Base-by-base conservation (phyloP, 2,329 filamentous ascomycete genomes). In the Dryadomyces quercus-mongolicae region DNA sequence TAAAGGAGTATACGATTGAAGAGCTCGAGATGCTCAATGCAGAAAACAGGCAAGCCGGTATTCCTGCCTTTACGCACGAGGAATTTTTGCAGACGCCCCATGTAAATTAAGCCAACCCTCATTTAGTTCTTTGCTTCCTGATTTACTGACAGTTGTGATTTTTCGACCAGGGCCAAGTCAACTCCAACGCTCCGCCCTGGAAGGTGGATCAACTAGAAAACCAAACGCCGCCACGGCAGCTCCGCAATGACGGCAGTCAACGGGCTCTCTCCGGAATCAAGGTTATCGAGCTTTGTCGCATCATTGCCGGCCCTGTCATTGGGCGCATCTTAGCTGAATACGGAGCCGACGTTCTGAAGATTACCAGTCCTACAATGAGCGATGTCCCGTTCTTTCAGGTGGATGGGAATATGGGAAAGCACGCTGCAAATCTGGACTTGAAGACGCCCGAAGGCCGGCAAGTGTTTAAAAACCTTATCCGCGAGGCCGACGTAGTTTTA, bases 401-500 rank as follows among this genome's bases (percentile, higher is more conserved):
- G 16, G 68, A 71, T 43, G 62, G 74, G 18, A 74, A 70, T 51
- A 68, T 71, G 45, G 74, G 74, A n/a, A 76, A 76, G 61, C 68
- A 69, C 51, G 74, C 71, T 1, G 66, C 70, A 3, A 63, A 65
- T 15, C 62, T 81, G 2, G 72, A 81, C 58, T 70, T 80, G 40
- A 68, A 69, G 3, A 59, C 67, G 1, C 62, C 65, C 1, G 74
- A 74, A 49, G 82, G 81, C 16, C 72, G 80, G 16, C 64, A 65
- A 9, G 64, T 66, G 0, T 85, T 88, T 53, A 68, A 66, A 55
- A 60, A 61, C 1, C 65, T 69, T 9, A 62, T 78, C 13, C 60
- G 62, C 5, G 72, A 74, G 2, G 75, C 71, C 2, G 78, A 81
- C 59, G 70, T 80, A 40, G 73, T 80, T 55, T 62, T 80, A 21